phyloP scores from a whole-genome alignment of 2,329 filamentous ascomycete genomes.

The Samsoniella hepiali region DNA sequence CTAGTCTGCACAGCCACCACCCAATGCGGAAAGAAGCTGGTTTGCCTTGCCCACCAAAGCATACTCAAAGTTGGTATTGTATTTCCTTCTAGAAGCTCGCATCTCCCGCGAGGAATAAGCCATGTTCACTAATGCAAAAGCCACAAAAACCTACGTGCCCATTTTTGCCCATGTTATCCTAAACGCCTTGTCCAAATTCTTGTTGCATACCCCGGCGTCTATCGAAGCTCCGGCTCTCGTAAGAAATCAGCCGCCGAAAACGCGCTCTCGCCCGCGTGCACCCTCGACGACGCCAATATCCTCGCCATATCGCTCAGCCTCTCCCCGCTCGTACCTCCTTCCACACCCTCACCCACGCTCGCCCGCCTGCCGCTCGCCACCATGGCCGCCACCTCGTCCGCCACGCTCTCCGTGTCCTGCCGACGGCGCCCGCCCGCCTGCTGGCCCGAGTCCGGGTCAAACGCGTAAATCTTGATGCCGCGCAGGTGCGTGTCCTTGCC shows the following conservation, averaged over 20 bases:
- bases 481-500: conserved; percentile 98
- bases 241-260: conserved; percentile 41
- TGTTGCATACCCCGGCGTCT: conserved; percentile 11
- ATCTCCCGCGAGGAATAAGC: not conserved
- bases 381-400: conserved; percentile 19
- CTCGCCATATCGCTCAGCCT: conserved; percentile 30
- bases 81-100: not conserved
- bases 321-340: conserved; percentile 7
- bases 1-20: not conserved
- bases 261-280: conserved; percentile 34
- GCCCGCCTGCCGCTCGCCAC: conserved; percentile 2
- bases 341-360: not conserved
- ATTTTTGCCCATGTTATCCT: not conserved
- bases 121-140: not conserved
- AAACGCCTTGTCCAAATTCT: not conserved
- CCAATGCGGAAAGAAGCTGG: not conserved
- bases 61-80: not conserved
- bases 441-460: conserved; percentile 48
- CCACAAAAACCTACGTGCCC: no score
- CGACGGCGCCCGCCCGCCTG: conserved; percentile 24
- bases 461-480: conserved; percentile 79
- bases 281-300: conserved; percentile 27
- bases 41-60: not conserved
- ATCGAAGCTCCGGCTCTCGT: conserved; percentile 42
- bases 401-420: conserved; percentile 26